Evolutionary conservation across 164 flowering plant genomes (phyloP), one percentile per base, ranked within the genome.

Genomic region (Chimonanthus salicifolius): DNA sequence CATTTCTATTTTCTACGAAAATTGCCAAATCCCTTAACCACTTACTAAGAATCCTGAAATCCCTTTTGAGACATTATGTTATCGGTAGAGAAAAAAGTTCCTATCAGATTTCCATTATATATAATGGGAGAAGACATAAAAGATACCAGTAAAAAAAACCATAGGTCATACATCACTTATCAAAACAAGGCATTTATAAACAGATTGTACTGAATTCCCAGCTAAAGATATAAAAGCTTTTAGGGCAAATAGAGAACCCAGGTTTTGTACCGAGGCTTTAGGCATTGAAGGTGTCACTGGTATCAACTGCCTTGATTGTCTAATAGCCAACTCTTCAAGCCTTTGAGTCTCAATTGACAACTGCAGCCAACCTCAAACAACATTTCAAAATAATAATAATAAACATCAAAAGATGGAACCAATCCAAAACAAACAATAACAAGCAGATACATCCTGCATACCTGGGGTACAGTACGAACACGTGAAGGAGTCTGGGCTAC

Each of bases 261-360:
- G 48, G n/a, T 54, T 46, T 13, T 89, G 77, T 83, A 91, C 95
- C 83, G 72, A 79, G 71, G 84, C 79, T 84, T 90, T 92, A 72
- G 95, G 89, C 87, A 82, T 80, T 21, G 89, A 84, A 51, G 96
- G 96, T 67, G 86, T 89, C 84, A 94, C 71, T 1, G 98, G 98
- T 58, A 90, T 87, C 74, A 94, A 79, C 65, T 90, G 96, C 82
- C 89, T 86, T 33, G 97, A 90, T 73, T 92, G 90, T 79, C 88
- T 90, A 46, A 92, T 83, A 33, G 91, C 96, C 84, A 94, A 78
- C 62, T 94, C 96, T 78, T 94, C 96, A 50, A 85, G 87, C 82
- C 89, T 90, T 69, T 90, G 98, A 18, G 85, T 92, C 78, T 88
- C 84, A 46, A 83, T 82, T 74, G 90, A 87, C 60, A 81, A 48